Evolutionary conservation across 2,329 filamentous ascomycete species (phyloP).

Genomic region (Diaporthe amygdali): DNA sequence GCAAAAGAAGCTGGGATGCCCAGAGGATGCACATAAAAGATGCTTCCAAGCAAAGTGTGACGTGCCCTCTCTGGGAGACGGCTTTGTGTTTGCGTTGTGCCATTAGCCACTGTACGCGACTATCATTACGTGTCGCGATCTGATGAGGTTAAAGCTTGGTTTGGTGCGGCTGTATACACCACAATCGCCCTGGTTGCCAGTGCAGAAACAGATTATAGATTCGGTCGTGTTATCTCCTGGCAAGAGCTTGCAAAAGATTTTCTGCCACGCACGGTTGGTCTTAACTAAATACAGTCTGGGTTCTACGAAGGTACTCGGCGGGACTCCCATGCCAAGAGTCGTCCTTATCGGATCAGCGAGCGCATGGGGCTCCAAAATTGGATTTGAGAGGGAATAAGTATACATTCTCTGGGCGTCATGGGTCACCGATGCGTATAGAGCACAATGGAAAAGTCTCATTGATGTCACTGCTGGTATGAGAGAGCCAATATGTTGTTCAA

Average conservation of each 20-base stretch:
- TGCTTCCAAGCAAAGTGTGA: neutral
- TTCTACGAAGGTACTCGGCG: neutral
- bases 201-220: neutral
- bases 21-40: neutral
- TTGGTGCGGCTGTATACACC: too few relatives aligned
- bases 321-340: too few relatives aligned
- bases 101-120: neutral
- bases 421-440: neutral
- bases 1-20: neutral
- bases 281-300: too few relatives aligned
- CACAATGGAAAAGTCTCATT: neutral
- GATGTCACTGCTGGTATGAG: too few relatives aligned
- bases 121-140: neutral
- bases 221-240: neutral
- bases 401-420: neutral
- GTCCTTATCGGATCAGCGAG: neutral
- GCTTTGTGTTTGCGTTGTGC: neutral
- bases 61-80: neutral
- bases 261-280: neutral
- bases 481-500: too few relatives aligned
- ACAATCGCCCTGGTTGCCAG: neutral
- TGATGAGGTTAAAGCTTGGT: neutral
- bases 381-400: neutral
- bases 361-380: neutral
- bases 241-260: neutral